Evolutionary conservation across 768 basidiomycete species (phyloP).

Genomic region (Podaxis sp.): DNA sequence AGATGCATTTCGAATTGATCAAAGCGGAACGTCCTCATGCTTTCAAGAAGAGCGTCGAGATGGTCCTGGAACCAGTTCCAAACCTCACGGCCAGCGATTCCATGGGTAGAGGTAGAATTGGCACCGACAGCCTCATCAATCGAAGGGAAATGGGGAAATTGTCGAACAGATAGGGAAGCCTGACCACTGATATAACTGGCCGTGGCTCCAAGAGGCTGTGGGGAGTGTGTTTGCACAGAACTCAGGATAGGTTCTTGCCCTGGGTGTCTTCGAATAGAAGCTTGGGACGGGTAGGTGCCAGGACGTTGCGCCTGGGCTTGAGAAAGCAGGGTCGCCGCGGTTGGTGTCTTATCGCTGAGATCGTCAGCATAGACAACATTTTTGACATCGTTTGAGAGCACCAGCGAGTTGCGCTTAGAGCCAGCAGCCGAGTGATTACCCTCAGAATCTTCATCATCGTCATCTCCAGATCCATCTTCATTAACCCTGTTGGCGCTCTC

Average conservation of each 20-base stretch:
- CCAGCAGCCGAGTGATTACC: conserved; percentile 57
- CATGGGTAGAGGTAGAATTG: conserved; percentile 72
- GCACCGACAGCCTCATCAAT: conserved; percentile 83
- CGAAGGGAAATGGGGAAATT: conserved; percentile 77
- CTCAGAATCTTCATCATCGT: conserved; percentile 85
- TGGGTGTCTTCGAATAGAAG: conserved; percentile 75
- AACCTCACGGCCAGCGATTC: conserved; percentile 78
- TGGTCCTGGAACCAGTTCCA: conserved; percentile 95
- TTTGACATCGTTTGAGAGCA: conserved; percentile 64
- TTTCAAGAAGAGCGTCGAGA: conserved; percentile 78
- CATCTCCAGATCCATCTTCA: conserved; percentile 78
- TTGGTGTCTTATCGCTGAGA: conserved; percentile 82
- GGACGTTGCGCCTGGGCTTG: conserved; percentile 73
- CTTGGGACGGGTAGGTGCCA: conserved; percentile 59
- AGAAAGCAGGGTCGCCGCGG: conserved; percentile 71
- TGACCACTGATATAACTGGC: conserved; percentile 47
- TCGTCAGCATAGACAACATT: conserved; percentile 58
- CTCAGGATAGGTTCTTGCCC: conserved; percentile 54
- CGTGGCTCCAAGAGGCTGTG: conserved; percentile 44
- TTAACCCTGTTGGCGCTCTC: conserved; percentile 45
- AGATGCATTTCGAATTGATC: conserved; percentile 90
- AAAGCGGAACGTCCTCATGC: conserved; percentile 73
- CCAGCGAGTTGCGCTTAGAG: conserved; percentile 75
- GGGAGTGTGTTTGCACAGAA: conserved; percentile 52
- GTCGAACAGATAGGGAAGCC: conserved; percentile 64